These are phyloP conservation scores for Aspergillus bombycis DNA, from an alignment of 2,329 filamentous ascomycete species.

Conservation along the genomic window DNA sequence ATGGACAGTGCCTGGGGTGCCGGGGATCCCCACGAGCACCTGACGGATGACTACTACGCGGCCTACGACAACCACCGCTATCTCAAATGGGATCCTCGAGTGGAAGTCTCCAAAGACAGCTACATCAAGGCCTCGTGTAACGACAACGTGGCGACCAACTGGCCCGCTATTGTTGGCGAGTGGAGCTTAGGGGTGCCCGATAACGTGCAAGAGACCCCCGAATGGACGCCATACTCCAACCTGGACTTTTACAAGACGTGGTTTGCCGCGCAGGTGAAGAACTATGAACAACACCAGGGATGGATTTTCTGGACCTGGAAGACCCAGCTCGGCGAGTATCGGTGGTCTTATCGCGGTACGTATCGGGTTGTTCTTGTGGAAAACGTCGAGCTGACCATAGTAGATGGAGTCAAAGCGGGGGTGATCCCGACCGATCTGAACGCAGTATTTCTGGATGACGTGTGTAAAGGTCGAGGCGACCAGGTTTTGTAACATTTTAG, in stretches of 20 bases:
- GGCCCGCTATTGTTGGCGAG: slow-evolving; percentile 60
- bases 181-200: slow-evolving; percentile 60
- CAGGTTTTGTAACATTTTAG: background rate
- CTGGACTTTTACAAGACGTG: slow-evolving; percentile 59
- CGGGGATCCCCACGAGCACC: slow-evolving; percentile 54
- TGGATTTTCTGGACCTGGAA: slow-evolving; percentile 68
- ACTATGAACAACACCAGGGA: slow-evolving; percentile 58
- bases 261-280: slow-evolving; percentile 60
- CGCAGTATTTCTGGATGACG: slow-evolving; percentile 18
- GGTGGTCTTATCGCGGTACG: slow-evolving; percentile 35
- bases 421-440: slow-evolving; percentile 40
- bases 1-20: slow-evolving; percentile 61
- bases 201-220: slow-evolving; percentile 49
- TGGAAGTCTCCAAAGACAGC: slow-evolving; percentile 49
- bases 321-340: slow-evolving; percentile 43
- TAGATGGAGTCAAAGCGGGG: slow-evolving; percentile 44
- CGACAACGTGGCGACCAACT: slow-evolving; percentile 48
- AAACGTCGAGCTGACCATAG: slow-evolving; percentile 50
- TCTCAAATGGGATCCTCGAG: slow-evolving; percentile 54
- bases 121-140: slow-evolving; percentile 58
- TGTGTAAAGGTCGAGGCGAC: slow-evolving; percentile 2
- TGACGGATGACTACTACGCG: slow-evolving; percentile 49
- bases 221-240: slow-evolving; percentile 49
- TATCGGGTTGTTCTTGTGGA: background rate
- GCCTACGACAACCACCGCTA: slow-evolving; percentile 65